A percentile compares a stretch with the other conserved stretches of the same genome.
These are phyloP conservation scores for Schoenoplectus triqueter DNA, from an alignment of 202 grass and related monocot genomes.

Conservation along the genomic window DNA sequence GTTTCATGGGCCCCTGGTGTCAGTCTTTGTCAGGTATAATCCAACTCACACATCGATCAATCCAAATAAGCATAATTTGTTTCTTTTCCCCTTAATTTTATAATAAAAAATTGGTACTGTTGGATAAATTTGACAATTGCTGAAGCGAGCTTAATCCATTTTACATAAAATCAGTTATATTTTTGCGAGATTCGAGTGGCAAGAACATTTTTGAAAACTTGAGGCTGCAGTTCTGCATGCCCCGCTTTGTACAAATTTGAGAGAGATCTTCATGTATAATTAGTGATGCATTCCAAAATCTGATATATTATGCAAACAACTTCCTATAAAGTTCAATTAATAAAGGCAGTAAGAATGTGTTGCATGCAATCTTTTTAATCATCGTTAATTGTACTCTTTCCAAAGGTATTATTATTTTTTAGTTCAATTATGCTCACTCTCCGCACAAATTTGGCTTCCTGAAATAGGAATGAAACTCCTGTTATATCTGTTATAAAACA, in stretches of 20 bases:
- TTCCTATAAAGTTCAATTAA: neutral
- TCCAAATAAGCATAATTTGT: slow-evolving; percentile 34
- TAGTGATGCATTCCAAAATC: neutral
- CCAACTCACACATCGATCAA: slow-evolving; percentile 33
- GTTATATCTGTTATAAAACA: slow-evolving; percentile 1
- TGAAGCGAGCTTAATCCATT: slow-evolving; percentile 19
- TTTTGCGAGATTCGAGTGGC: neutral
- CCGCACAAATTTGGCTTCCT: neutral
- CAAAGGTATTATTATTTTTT: too few species aligned
- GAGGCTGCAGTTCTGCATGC: neutral
- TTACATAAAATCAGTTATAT: slow-evolving; percentile 16
- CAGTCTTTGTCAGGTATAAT: slow-evolving; percentile 89
- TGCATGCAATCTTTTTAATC: neutral
- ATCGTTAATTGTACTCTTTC: neutral
- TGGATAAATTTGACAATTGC: slow-evolving; percentile 1
- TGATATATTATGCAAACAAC: slow-evolving; percentile 4
- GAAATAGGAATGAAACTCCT: neutral
- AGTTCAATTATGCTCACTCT: neutral
- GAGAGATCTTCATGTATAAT: neutral
- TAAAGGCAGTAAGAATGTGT: neutral
- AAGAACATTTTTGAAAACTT: neutral
- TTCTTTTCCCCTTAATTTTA: slow-evolving; percentile 15
- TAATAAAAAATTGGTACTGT: neutral
- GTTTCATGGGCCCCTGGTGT: slow-evolving; percentile 80
- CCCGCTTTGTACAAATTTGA: neutral